Conservation (phyloP, 352 stramenopile genomes). For the Pythium periplocum region DNA sequence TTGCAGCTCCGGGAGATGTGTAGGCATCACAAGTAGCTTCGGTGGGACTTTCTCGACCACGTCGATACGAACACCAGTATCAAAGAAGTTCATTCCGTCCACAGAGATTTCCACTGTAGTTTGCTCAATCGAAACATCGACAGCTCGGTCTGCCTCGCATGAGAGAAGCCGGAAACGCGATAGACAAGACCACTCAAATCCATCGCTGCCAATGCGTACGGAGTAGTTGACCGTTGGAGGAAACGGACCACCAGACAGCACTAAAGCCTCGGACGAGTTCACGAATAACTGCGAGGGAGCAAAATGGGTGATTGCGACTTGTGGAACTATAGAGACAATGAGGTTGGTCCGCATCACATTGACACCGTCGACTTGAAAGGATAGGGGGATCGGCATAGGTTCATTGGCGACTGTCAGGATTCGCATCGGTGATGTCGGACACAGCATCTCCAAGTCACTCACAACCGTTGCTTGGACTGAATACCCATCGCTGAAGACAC, state of each 20-base stretch:
- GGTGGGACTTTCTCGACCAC: background rate
- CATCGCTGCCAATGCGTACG: conserved; percentile 4
- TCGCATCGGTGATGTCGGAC: background rate
- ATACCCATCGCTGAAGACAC: conserved; percentile 5
- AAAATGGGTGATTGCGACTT: no score
- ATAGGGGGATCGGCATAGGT: no score
- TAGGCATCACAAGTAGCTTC: no score
- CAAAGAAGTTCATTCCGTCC: conserved; percentile 3
- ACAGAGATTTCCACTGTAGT: conserved; percentile 1
- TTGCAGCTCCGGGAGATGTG: no score
- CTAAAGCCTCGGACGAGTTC: background rate
- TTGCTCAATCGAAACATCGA: conserved; percentile 1
- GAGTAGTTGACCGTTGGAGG: background rate
- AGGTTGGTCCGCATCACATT: no score
- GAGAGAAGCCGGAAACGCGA: no score
- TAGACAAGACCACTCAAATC: background rate
- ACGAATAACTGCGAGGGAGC: no score
- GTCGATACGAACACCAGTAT: conserved; percentile 7
- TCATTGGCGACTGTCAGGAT: no score
- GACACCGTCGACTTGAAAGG: no score
- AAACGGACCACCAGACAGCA: conserved; percentile 13
- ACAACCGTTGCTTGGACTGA: conserved; percentile 1
- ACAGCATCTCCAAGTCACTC: conserved; percentile 1
- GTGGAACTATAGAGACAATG: no score
- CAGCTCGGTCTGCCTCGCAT: background rate